Evolutionary conservation across 495 filamentous ascomycete genomes (phyloP).

Genomic region (Neurospora sp.): DNA sequence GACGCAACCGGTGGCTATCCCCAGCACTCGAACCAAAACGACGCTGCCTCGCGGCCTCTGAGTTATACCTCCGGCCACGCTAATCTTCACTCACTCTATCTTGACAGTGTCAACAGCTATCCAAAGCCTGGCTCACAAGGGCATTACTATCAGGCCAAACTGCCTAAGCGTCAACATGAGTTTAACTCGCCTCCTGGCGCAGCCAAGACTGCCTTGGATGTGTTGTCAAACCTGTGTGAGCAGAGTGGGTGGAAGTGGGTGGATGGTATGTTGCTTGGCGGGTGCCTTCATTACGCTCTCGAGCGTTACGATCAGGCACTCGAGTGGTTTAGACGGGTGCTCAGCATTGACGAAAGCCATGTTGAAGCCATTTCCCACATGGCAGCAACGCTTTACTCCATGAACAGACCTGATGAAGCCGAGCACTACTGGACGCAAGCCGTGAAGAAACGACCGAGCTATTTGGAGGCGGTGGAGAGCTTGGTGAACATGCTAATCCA

Average conservation of each 20-base stretch:
- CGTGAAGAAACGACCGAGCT: slow-evolving; percentile 73
- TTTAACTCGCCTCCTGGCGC: slow-evolving; percentile 25
- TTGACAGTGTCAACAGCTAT: slow-evolving; percentile 1
- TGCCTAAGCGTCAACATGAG: slow-evolving; percentile 9
- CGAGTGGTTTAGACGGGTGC: slow-evolving; percentile 80
- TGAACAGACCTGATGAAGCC: slow-evolving; percentile 75
- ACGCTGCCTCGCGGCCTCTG: slow-evolving; percentile 7
- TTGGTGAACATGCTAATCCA: slow-evolving; percentile 80
- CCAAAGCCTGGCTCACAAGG: slow-evolving; percentile 1
- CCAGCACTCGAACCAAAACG: slow-evolving; percentile 16
- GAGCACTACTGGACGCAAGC: slow-evolving; percentile 78
- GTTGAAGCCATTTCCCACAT: slow-evolving; percentile 93
- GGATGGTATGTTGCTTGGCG: slow-evolving; percentile 88
- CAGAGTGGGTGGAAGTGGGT: slow-evolving; percentile 90
- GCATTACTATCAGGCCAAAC: slow-evolving; percentile 8
- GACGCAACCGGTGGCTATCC: slow-evolving; percentile 9
- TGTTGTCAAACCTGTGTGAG: slow-evolving; percentile 70
- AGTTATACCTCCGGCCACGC: neutral
- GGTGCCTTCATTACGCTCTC: slow-evolving; percentile 87
- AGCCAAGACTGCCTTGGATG: slow-evolving; percentile 64
- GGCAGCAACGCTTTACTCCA: slow-evolving; percentile 75
- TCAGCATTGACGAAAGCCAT: slow-evolving; percentile 76
- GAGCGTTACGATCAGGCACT: slow-evolving; percentile 78
- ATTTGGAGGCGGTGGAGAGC: slow-evolving; percentile 95
- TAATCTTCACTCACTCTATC: neutral